phyloP scores from a whole-genome alignment of 2,329 filamentous ascomycete species.

The Xylogone sp. region DNA sequence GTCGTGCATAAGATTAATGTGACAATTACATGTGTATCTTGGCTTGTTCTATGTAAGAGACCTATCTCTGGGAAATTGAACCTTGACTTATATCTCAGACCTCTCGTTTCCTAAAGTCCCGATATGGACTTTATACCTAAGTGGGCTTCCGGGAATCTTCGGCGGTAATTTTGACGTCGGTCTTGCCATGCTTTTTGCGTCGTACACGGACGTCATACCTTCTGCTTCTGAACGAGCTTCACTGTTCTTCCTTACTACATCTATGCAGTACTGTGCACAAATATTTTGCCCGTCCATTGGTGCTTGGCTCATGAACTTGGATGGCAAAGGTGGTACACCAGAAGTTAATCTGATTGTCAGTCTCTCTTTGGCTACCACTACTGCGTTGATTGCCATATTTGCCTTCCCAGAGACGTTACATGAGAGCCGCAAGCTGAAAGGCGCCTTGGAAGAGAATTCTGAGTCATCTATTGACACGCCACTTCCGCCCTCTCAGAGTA shows the following conservation, averaged over 20 bases:
- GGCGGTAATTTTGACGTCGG: neutral
- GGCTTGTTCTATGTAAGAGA: neutral
- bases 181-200: neutral
- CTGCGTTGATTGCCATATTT: constrained; percentile 2
- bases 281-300: neutral
- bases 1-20: neutral
- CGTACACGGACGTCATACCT: neutral
- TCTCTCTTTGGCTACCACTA: neutral
- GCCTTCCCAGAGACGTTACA: neutral
- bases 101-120: neutral
- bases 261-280: neutral
- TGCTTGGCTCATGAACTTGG: neutral
- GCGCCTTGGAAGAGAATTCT: neutral
- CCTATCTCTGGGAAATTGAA: neutral
- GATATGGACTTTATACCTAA: neutral
- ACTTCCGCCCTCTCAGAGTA: neutral
- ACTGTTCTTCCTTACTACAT: neutral
- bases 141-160: neutral
- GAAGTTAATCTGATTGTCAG: neutral
- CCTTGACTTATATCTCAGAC: neutral
- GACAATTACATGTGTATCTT: neutral
- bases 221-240: neutral
- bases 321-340: neutral
- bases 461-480: neutral
- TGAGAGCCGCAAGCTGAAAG: neutral